Base-by-base conservation (phyloP, 208 protist species). In the Lotmaria passim region DNA sequence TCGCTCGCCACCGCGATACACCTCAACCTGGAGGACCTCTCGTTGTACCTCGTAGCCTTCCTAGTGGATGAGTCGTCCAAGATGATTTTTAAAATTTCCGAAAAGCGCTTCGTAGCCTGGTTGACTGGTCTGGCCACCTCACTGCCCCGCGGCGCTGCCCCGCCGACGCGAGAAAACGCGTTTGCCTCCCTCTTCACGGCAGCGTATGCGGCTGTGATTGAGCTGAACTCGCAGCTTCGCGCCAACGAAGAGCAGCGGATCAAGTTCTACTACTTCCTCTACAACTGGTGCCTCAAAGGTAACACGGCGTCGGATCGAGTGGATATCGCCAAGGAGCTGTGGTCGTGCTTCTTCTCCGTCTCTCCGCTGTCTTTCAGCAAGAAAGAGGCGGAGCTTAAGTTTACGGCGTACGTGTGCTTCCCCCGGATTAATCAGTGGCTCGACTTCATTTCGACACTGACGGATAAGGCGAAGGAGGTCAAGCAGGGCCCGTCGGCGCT, bases 21-120 rank as follows among this genome's bases (percentile, higher is more conserved):
- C 28, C 51, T 91, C n/a, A 71, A 52, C 19, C 57, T 87, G 17
- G 85, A 93, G 11, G 83, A 91, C 65, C 75, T 82, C 7, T 90
- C 83, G 0, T 58, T 95, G 12, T 89, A 95, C 68, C 41, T 86
- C 4, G 70, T 95, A 7, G 81, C 90, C 46, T 95, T 79, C 36
- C 56, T 63, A n/a, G 52, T 75, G 11, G 57, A 80, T 53, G 78
- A 78, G 44, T 65, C 70, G 0, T 36, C 69, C 14, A 69, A 75
- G 44, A 47, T 58, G 21, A 69, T 67, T 6, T 79, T 69, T 28
- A 60, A 74, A 46, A 90, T 94, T 48, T 73, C 64, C 12, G 73
- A 86, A 50, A 63, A 57, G 43, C 75, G 82, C 46, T 91, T 90
- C 38, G 76, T 89, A 4, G 64, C 71, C 47, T 77, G 62, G 63